phyloP scores from a whole-genome alignment of 169 alveolate species.

The Amoebophrya sp. region DNA sequence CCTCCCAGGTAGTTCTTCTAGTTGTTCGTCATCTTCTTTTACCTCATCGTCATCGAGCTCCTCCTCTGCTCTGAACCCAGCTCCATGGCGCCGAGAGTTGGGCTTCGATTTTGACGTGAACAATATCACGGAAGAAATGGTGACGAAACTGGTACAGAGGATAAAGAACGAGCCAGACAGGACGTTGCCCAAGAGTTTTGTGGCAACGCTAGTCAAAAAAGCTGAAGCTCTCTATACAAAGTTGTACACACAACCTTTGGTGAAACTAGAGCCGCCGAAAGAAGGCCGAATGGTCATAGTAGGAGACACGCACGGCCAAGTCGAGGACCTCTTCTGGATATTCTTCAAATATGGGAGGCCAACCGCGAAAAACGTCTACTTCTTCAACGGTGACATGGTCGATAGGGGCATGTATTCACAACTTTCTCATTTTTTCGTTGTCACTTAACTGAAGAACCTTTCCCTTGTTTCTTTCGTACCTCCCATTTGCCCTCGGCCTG shows the following conservation, averaged over 20 bases:
- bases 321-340: constrained; percentile 69
- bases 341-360: constrained; percentile 71
- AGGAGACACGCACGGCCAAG: constrained; percentile 78
- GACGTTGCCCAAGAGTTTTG: background rate
- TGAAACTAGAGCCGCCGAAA: background rate
- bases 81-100: too few relatives aligned
- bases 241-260: background rate
- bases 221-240: background rate
- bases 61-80: too few relatives aligned
- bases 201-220: background rate
- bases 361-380: constrained; percentile 62
- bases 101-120: background rate
- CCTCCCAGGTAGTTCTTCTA: too few relatives aligned
- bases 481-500: too few relatives aligned
- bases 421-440: too few relatives aligned
- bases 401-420: constrained; percentile 73
- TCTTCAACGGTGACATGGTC: constrained; percentile 76
- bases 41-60: too few relatives aligned
- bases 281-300: constrained; percentile 52
- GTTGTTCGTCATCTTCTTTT: too few relatives aligned
- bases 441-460: too few relatives aligned
- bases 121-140: background rate
- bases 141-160: background rate
- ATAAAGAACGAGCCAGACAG: background rate
- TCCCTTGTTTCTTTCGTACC: too few relatives aligned